Percentiles rank a stretch among this genome's conserved stretches.
phyloP scores from a whole-genome alignment of 2,329 filamentous ascomycete genomes.

The Orbilia brochopaga region DNA sequence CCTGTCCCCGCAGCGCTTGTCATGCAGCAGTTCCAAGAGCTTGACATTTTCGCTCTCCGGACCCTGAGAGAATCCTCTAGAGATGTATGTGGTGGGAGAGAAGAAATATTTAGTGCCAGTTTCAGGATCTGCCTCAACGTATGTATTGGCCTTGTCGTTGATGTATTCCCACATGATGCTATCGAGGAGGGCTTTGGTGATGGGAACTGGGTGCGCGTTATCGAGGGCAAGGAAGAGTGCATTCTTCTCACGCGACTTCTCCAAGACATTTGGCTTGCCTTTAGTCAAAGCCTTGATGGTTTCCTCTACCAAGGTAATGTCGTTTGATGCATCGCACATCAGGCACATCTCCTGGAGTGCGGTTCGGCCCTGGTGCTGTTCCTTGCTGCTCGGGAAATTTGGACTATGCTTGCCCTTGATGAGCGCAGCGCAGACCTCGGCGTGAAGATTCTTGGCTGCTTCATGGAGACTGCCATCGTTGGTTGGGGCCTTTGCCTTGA shows the following conservation, averaged over 20 bases:
- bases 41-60: constrained; percentile 7
- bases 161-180: constrained; percentile 32
- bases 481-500: constrained; percentile 18
- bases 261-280: constrained; percentile 19
- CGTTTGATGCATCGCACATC: constrained; percentile 14
- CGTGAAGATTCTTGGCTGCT: constrained; percentile 20
- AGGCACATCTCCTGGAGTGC: constrained; percentile 22
- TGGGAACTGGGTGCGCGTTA: constrained; percentile 23
- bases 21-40: constrained; percentile 10
- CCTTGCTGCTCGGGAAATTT: constrained; percentile 18
- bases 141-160: constrained; percentile 23
- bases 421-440: constrained; percentile 11
- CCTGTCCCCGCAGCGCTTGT: constrained; percentile 20
- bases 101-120: constrained; percentile 14
- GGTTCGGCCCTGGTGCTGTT: constrained; percentile 21
- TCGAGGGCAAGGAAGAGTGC: constrained; percentile 27
- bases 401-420: constrained; percentile 23
- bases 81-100: constrained; percentile 13
- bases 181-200: constrained; percentile 22
- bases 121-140: constrained; percentile 16
- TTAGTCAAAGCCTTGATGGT: constrained; percentile 19
- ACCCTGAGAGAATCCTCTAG: constrained; percentile 17
- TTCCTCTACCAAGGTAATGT: constrained; percentile 2
- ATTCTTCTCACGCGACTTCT: constrained; percentile 23
- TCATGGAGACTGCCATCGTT: constrained; percentile 28